Base-by-base conservation (phyloP, 331 rosid species). In the Spiraea crenata region DNA sequence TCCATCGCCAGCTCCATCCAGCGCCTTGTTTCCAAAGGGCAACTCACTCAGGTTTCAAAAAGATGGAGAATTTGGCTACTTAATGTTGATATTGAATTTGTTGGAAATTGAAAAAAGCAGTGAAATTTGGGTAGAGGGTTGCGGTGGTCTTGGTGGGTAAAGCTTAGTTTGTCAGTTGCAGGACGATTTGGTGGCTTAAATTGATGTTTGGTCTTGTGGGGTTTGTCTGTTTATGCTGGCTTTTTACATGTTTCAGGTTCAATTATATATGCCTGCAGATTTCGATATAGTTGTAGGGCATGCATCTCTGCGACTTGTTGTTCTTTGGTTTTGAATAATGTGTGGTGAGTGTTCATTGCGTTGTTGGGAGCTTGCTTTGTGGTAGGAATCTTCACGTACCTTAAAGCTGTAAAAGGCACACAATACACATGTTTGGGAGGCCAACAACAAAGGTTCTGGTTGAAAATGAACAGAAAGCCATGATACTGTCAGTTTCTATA, bases 1-100 rank as follows among this genome's bases (percentile, higher is more conserved):
- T 84, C 89, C 52, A 83, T 91, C 77, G 79, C 92, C 16, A 61
- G 74, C 68, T 85, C 91, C 44, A 69, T 91, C 75, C 77, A 82
- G 31, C 91, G 91, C 38, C 56, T 89, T 2, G 81, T 89, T 46
- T 80, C 91, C 61, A 83, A 79, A 72, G 80, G 76, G 14, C 77
- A 58, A 11, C 64, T 82, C 74, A 56, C 74, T 54, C 83, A 57
- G 79, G 87, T 80, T 5, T 52, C 11, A 5, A 45, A 46, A 19
- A 41, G 59, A 41, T 39, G 14, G 58, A 41, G 15, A 40, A 11
- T 58, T 70, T 57, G 58, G 62, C 34, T 11, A 1, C 25, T 2
- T 15, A 12, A 12, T 4, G 41, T 63, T 3, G 17, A 12, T 20
- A 11, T 31, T 48, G 45, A 46, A 7, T 57, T 57, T 31, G 61